phyloP scores from a whole-genome alignment of 2,329 filamentous ascomycete species.

The Paecilomyces dactylethromorphus region DNA sequence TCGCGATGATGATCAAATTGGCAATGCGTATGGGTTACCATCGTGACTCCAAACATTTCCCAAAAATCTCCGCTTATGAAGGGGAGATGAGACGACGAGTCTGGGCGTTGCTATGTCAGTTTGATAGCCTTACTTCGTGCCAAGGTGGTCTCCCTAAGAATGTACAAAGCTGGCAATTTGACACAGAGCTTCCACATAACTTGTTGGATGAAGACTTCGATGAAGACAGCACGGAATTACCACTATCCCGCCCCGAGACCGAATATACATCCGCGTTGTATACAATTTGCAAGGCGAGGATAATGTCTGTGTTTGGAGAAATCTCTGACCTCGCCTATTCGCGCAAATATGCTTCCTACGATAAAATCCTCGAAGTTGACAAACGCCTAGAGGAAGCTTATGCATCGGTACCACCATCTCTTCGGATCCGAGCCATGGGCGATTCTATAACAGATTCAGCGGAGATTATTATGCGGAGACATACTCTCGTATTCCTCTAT shows the following conservation, averaged over 20 bases:
- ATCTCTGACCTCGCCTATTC: constrained; percentile 25
- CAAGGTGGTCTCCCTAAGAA: constrained; percentile 58
- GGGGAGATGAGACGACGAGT: constrained; percentile 44
- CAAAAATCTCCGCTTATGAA: constrained; percentile 46
- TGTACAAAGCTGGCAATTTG: constrained; percentile 52
- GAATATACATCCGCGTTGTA: constrained; percentile 44
- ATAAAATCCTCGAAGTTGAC: constrained; percentile 24
- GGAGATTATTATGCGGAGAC: constrained; percentile 44
- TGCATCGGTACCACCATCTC: constrained; percentile 3
- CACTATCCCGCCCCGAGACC: constrained; percentile 43
- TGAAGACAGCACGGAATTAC: constrained; percentile 43
- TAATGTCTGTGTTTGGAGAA: constrained; percentile 23
- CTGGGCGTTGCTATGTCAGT: constrained; percentile 38
- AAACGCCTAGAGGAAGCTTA: constrained; percentile 19
- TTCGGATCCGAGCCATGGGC: constrained; percentile 11
- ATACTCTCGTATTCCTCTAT: constrained; percentile 44
- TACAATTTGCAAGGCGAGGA: constrained; percentile 25
- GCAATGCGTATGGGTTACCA: constrained; percentile 57
- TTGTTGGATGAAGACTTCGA: constrained; percentile 54
- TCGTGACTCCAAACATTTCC: constrained; percentile 47
- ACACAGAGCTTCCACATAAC: constrained; percentile 51
- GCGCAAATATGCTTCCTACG: constrained; percentile 21
- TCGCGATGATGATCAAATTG: constrained; percentile 47
- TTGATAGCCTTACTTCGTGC: constrained; percentile 56
- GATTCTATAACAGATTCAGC: constrained; percentile 40